These are phyloP conservation scores for Neopestalotiopsis sp. DNA, from an alignment of 2,329 filamentous ascomycete genomes.

Conservation along the genomic window DNA sequence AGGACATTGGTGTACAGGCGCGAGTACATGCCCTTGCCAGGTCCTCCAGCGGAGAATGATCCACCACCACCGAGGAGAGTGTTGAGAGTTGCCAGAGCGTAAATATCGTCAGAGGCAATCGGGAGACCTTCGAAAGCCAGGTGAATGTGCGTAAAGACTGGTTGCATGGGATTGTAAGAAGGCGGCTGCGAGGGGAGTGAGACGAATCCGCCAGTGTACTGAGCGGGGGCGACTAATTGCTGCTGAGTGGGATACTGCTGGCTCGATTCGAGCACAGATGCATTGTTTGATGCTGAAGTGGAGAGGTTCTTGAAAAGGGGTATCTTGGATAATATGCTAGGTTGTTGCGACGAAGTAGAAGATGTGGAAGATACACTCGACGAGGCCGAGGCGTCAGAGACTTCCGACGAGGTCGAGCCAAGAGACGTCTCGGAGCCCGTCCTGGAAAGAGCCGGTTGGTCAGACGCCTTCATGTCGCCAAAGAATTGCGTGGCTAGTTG, in stretches of 20 bases:
- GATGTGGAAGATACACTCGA: constrained; percentile 37
- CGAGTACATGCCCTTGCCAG: constrained; percentile 99
- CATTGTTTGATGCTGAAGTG: constrained; percentile 69
- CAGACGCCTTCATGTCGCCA: constrained; percentile 78
- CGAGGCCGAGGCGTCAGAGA: constrained; percentile 36
- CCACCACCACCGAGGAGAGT: constrained; percentile 95
- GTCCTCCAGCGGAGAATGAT: constrained; percentile 94
- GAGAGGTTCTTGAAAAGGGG: constrained; percentile 91
- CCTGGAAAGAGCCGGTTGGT: constrained; percentile 54
- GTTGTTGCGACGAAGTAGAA: constrained; percentile 46
- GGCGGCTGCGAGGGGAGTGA: constrained; percentile 81
- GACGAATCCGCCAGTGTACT: constrained; percentile 94
- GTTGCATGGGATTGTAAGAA: constrained; percentile 76
- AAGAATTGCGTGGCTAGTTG: constrained; percentile 83
- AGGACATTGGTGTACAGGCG: constrained; percentile 96
- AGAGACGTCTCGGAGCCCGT: constrained; percentile 64
- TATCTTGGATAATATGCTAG: constrained; percentile 78
- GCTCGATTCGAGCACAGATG: constrained; percentile 56
- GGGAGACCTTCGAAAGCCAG: constrained; percentile 94
- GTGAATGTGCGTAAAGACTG: constrained; percentile 89
- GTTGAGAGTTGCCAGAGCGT: constrained; percentile 92
- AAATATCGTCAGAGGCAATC: constrained; percentile 90
- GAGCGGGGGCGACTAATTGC: constrained; percentile 69
- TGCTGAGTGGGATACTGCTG: constrained; percentile 49
- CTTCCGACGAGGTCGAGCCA: constrained; percentile 41